Base-by-base conservation (phyloP, 495 filamentous ascomycete genomes). In the Penicillium taxi region DNA sequence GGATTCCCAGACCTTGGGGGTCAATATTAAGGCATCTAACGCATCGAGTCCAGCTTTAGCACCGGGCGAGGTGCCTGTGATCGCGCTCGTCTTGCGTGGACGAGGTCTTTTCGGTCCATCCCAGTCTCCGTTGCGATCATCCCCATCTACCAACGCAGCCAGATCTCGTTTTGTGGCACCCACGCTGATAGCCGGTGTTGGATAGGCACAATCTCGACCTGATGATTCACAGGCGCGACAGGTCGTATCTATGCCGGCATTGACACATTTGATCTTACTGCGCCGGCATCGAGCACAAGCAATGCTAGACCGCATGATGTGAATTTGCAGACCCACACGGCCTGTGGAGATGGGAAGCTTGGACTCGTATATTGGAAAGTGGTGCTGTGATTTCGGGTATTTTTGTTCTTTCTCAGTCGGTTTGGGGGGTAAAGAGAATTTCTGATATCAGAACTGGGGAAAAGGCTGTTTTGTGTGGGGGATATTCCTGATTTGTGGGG, bases 181-280 rank as follows among this genome's bases (percentile, higher is more conserved):
- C 13, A 71, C 69, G 3, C 75, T 69, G 26, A 75, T 66, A 6
- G 76, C 72, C 7, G 82, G 80, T 9, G 73, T 58, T 11, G 77
- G 81, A 58, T 89, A 94, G 26, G 74, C 70, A 56, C 86, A 94
- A 37, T 86, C 77, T 51, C 85, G 75, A 28, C 82, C 80, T 27
- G 78, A 79, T 36, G 75, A 73, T 50, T 85, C 73, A 55, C 86
- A 94, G 5, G 81, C 81, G 40, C 82, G 78, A 62, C 86, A 94
- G 15, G 75, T 80, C 13, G 77, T 80, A 44, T 76, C 72, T 36
- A 80, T 77, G 34, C 84, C 84, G 49, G 68, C 70, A 61, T 94
- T 94, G 64, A 86, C 79, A 57, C 72, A 84, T 66, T 88, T 90
- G 58, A 88, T 82, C 56, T 90, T 90, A 57, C 79, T 84, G 53